These are phyloP conservation scores for Graphilbum ipis-grandicollis DNA, from an alignment of 2,329 filamentous ascomycete genomes.

Conservation along the genomic window DNA sequence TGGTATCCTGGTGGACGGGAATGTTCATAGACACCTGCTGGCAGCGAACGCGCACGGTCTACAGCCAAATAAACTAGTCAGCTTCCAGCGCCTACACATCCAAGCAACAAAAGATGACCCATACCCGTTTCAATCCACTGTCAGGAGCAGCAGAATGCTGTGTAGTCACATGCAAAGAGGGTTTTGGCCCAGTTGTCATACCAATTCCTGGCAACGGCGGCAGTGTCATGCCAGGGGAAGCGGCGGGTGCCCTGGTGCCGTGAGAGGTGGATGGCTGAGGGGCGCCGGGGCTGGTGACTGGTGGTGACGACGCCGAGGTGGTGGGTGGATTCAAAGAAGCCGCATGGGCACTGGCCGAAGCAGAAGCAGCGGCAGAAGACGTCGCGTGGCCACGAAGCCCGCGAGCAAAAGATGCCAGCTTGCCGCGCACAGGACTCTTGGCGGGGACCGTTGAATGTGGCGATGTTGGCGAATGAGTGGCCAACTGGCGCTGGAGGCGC, in stretches of 20 bases:
- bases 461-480: conserved; percentile 14
- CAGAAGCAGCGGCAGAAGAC: conserved; percentile 7
- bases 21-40: conserved; percentile 51
- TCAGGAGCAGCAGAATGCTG: conserved; percentile 70
- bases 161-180: too few relatives aligned
- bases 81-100: too few relatives aligned
- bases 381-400: conserved; percentile 5
- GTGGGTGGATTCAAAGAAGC: too few relatives aligned
- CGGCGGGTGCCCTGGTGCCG: too few relatives aligned
- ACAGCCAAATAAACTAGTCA: neutral
- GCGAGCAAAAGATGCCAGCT: conserved; percentile 24
- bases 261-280: too few relatives aligned
- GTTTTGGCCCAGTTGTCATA: too few relatives aligned
- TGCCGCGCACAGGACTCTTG: conserved; percentile 27
- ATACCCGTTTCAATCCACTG: conserved; percentile 38
- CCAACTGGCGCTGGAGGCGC: conserved; percentile 25
- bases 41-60: conserved; percentile 41
- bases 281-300: too few relatives aligned
- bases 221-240: too few relatives aligned
- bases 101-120: too few relatives aligned
- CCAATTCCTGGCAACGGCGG: too few relatives aligned
- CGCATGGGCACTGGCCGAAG: neutral
- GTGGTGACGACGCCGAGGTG: too few relatives aligned
- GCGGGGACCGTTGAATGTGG: conserved; percentile 11
- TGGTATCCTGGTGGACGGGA: conserved; percentile 59